Percentiles rank a stretch among this genome's conserved stretches.
phyloP scores from a whole-genome alignment of 192 early-diverging fungal genomes.

The Backusella mclennaniae region DNA sequence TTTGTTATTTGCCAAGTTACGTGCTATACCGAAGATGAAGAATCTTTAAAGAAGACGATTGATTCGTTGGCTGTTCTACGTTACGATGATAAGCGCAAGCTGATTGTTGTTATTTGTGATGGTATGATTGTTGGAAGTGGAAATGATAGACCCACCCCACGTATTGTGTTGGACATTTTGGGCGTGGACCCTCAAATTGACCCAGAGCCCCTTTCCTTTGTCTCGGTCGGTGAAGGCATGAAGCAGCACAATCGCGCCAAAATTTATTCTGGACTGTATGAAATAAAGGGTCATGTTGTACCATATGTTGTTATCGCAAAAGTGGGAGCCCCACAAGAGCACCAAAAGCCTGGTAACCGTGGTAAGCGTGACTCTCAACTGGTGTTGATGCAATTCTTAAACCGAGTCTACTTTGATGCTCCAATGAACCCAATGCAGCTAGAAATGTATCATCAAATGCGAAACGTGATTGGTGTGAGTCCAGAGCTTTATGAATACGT shows the following conservation, averaged over 20 bases:
- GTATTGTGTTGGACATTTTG: conserved; percentile 90
- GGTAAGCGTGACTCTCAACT: conserved; percentile 99
- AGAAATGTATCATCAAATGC: conserved; percentile 98
- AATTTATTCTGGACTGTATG: conserved; percentile 94
- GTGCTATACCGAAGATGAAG: conserved; percentile 92
- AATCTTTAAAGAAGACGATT: conserved; percentile 80
- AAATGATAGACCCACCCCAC: conserved; percentile 95
- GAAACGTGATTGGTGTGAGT: conserved; percentile 96
- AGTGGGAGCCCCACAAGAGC: conserved; percentile 82
- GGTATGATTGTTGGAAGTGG: conserved; percentile 95
- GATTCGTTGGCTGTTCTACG: conserved; percentile 73
- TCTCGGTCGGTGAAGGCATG: conserved; percentile 86
- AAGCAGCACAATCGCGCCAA: conserved; percentile 94
- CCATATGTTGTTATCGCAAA: conserved; percentile 95
- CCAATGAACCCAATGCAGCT: conserved; percentile 95
- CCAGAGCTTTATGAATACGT: conserved; percentile 94
- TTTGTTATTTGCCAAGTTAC: conserved; percentile 95
- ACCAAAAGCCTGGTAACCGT: conserved; percentile 84
- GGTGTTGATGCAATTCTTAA: conserved; percentile 96
- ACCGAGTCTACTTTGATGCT: conserved; percentile 90
- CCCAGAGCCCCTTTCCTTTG: conserved; percentile 76
- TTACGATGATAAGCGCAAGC: conserved; percentile 87
- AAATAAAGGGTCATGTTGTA: conserved; percentile 83
- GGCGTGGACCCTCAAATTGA: conserved; percentile 80
- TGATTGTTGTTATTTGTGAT: conserved; percentile 86